phyloP scores from a whole-genome alignment of 495 filamentous ascomycete genomes.

The Stereocaulon alpinum region DNA sequence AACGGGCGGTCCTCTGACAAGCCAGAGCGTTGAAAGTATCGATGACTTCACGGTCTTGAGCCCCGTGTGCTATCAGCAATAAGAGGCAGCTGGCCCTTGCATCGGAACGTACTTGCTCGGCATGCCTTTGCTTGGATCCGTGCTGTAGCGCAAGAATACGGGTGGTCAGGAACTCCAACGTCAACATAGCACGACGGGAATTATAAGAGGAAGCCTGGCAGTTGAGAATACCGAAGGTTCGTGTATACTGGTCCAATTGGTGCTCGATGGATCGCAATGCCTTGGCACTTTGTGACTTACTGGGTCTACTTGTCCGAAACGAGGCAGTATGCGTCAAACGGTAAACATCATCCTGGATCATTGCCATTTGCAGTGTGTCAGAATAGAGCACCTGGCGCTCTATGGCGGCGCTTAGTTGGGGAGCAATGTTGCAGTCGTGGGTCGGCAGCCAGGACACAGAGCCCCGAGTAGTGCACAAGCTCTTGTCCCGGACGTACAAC shows the following conservation, averaged over 20 bases:
- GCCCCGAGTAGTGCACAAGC: neutral
- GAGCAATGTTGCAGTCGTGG: neutral
- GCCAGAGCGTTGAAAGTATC: neutral
- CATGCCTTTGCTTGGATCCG: neutral
- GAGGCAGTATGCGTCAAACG: neutral
- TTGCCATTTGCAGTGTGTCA: neutral
- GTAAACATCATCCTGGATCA: neutral
- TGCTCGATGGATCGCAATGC: neutral
- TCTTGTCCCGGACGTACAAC: neutral
- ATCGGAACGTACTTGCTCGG: neutral
- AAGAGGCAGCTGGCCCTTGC: neutral
- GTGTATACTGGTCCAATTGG: neutral
- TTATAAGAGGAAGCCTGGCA: neutral
- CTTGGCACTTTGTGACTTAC: neutral
- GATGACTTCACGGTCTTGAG: neutral
- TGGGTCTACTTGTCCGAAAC: neutral
- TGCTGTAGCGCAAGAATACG: neutral
- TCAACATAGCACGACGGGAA: neutral
- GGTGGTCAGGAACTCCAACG: neutral
- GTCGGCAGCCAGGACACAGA: neutral
- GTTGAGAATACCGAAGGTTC: neutral
- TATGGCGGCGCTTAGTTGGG: neutral
- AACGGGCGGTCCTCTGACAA: neutral
- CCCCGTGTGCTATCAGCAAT: neutral
- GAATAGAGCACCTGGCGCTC: neutral